Conservation (phyloP, 192 early-diverging fungal genomes). For the Chytriomyces sp. region DNA sequence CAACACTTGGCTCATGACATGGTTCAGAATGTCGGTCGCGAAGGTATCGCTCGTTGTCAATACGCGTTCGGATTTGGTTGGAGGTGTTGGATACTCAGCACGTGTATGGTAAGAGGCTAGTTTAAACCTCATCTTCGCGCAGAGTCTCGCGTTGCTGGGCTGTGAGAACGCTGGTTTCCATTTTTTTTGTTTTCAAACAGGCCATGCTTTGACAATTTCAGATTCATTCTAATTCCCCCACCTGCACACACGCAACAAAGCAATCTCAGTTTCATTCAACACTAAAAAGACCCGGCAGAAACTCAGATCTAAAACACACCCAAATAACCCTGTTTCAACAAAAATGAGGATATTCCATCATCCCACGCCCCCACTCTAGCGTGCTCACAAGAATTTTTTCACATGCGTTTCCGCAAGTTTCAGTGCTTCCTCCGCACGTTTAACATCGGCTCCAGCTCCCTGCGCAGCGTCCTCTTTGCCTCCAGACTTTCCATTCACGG, state of each 20-base stretch:
- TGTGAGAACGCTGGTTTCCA: conserved; percentile 26
- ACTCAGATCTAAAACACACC: too few relatives aligned
- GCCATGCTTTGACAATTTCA: not conserved
- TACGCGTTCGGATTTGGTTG: conserved; percentile 39
- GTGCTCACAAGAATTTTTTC: conserved; percentile 44
- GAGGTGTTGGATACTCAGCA: not conserved
- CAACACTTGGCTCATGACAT: conserved; percentile 47
- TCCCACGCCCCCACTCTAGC: too few relatives aligned
- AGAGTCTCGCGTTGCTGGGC: not conserved
- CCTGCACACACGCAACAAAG: not conserved
- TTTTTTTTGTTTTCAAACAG: too few relatives aligned
- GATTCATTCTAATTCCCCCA: not conserved
- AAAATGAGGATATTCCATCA: too few relatives aligned
- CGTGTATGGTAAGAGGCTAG: too few relatives aligned
- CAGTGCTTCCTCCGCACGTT: conserved; percentile 75
- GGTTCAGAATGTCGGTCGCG: conserved; percentile 51
- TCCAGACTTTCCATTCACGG: conserved; percentile 90
- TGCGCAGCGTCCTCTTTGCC: conserved; percentile 95
- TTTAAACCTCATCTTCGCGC: not conserved
- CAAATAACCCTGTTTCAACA: too few relatives aligned
- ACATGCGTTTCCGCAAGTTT: conserved; percentile 77
- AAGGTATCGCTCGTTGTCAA: conserved; percentile 59
- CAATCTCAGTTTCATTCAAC: not conserved
- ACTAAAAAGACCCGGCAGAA: too few relatives aligned
- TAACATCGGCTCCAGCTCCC: conserved; percentile 77